Evolutionary conservation across 352 stramenopile genomes (phyloP).

Genomic region (Blastocystis sp.): DNA sequence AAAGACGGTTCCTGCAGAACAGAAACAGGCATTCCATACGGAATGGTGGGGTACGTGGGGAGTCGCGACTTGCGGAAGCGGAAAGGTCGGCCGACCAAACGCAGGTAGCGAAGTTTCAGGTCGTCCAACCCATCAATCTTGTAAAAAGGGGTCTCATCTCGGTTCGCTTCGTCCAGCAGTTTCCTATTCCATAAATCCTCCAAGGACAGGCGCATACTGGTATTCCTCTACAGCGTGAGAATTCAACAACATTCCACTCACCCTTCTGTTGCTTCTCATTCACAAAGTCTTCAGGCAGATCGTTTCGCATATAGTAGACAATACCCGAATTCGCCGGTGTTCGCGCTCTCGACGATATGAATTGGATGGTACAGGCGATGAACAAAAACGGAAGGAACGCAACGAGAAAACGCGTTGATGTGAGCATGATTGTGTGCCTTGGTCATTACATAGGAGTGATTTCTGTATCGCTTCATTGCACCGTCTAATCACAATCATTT

Average conservation of each 20-base stretch:
- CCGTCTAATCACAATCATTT: too few relatives aligned
- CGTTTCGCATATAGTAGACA: neutral
- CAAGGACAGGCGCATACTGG: neutral
- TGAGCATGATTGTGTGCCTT: neutral
- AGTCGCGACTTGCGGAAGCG: slow-evolving; percentile 9
- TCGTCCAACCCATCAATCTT: neutral
- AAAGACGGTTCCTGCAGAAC: slow-evolving; percentile 2
- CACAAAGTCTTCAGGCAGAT: neutral
- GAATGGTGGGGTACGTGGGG: slow-evolving; percentile 4
- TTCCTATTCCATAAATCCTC: neutral
- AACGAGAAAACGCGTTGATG: neutral
- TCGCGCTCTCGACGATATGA: neutral
- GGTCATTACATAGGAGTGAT: too few relatives aligned
- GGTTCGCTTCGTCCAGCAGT: neutral
- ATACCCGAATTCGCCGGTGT: neutral
- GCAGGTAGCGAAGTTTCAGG: neutral
- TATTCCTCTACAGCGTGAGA: neutral
- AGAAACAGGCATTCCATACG: neutral
- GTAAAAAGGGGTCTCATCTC: neutral
- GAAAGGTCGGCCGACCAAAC: slow-evolving; percentile 18
- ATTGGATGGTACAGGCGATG: neutral
- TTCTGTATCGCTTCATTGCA: too few relatives aligned
- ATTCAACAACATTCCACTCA: neutral
- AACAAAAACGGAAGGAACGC: neutral
- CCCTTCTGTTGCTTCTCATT: neutral